Evolutionary conservation across 2,329 filamentous ascomycete species (phyloP).

Genomic region (Penicillium italicum): DNA sequence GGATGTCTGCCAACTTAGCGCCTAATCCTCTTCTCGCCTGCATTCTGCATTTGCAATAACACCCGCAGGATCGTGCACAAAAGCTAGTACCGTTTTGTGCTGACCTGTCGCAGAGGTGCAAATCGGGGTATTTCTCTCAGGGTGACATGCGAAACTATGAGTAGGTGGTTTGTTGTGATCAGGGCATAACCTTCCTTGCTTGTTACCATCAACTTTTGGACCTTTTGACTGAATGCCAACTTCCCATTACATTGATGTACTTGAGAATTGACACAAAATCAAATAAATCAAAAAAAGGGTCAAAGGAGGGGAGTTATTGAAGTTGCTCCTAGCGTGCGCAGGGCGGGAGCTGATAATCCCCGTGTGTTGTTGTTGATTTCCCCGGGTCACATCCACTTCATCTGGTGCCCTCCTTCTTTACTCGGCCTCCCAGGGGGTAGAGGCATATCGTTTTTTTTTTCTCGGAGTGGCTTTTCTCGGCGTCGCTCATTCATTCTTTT

Average conservation of each 20-base stretch:
- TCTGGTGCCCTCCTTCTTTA: slow-evolving; percentile 6
- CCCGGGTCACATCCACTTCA: slow-evolving; percentile 3
- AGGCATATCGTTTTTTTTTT: neutral
- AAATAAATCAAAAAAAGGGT: neutral
- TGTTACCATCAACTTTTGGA: too few species aligned
- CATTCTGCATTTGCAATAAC: slow-evolving; percentile 10
- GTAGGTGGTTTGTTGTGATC: neutral
- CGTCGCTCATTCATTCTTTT: slow-evolving; percentile 5
- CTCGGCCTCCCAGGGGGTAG: slow-evolving; percentile 9
- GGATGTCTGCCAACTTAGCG: slow-evolving; percentile 12
- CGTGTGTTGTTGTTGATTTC: slow-evolving; percentile 13
- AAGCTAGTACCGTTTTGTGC: slow-evolving; percentile 2
- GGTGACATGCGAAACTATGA: neutral
- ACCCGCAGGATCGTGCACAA: slow-evolving; percentile 13
- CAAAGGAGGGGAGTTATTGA: slow-evolving; percentile 13
- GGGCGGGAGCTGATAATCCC: slow-evolving; percentile 13
- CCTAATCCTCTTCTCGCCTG: slow-evolving; percentile 8
- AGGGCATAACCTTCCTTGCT: neutral
- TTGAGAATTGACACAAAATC: neutral
- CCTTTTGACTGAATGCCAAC: neutral
- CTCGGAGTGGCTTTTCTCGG: slow-evolving; percentile 7
- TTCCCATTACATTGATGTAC: neutral
- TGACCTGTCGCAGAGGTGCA: neutral
- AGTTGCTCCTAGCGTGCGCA: slow-evolving; percentile 22
- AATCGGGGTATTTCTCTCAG: slow-evolving; percentile 3